phyloP scores from a whole-genome alignment of 345 rosid species.

The thale cress (Arabidopsis thaliana) region DNA sequence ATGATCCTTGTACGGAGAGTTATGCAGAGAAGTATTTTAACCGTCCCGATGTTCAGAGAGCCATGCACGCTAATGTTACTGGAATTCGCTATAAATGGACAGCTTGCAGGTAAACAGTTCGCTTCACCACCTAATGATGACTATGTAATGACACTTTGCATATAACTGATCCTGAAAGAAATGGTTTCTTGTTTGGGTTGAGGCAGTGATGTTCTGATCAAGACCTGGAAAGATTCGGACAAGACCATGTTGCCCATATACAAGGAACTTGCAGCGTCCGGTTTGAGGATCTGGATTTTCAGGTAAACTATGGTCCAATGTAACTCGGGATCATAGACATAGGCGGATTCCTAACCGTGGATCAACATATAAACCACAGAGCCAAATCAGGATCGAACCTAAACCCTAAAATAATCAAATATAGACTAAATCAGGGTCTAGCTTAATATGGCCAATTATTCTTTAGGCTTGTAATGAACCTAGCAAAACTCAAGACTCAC shows the following conservation, averaged over 20 bases:
- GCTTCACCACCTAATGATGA: background rate
- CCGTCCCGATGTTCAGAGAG: slow-evolving; percentile 71
- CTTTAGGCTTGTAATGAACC: background rate
- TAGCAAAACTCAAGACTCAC: background rate
- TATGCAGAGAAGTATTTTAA: slow-evolving; percentile 90
- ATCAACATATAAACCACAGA: no score
- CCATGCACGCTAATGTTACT: slow-evolving; percentile 82
- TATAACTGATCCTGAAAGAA: background rate
- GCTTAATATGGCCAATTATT: background rate
- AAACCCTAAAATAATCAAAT: no score
- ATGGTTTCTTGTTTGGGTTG: slow-evolving; percentile 8
- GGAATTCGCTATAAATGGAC: slow-evolving; percentile 88
- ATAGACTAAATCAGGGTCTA: background rate
- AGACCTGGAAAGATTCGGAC: slow-evolving; percentile 82
- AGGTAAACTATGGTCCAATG: slow-evolving; percentile 55
- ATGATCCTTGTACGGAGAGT: slow-evolving; percentile 83
- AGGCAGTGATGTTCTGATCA: slow-evolving; percentile 65
- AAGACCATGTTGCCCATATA: slow-evolving; percentile 70
- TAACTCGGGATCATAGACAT: background rate
- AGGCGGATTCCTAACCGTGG: background rate
- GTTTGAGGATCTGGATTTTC: slow-evolving; percentile 88
- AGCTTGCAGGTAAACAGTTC: slow-evolving; percentile 73
- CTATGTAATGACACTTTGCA: background rate
- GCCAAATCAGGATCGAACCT: no score
- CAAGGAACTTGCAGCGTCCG: slow-evolving; percentile 77